Conservation (phyloP, 495 filamentous ascomycete species). For the Penicillium diatomitis region DNA sequence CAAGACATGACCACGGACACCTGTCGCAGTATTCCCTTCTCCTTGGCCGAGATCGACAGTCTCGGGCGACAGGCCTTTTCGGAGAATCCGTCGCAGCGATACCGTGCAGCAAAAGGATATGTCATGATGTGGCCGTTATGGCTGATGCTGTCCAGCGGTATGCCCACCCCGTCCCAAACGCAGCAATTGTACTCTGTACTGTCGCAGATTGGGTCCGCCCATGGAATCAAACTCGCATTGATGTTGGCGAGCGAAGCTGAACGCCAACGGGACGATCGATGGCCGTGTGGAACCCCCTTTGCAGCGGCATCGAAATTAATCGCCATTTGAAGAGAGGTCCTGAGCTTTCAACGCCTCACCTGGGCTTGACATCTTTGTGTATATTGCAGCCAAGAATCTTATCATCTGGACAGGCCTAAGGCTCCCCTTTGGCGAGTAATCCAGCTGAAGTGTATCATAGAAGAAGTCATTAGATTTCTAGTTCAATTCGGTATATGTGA, state of each 20-base stretch:
- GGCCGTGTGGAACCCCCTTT: neutral
- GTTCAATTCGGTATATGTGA: too few species aligned
- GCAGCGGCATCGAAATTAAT: neutral
- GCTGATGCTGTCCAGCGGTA: conserved; percentile 29
- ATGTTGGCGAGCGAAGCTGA: conserved; percentile 24
- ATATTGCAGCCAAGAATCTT: too few species aligned
- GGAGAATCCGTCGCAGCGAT: conserved; percentile 4
- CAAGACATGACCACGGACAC: conserved; percentile 32
- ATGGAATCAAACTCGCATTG: conserved; percentile 33
- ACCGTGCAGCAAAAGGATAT: conserved; percentile 28
- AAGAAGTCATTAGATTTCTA: too few species aligned
- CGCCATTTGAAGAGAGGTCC: too few species aligned
- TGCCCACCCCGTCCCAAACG: conserved; percentile 25
- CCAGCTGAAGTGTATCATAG: too few species aligned
- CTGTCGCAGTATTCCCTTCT: conserved; percentile 35
- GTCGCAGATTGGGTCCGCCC: conserved; percentile 19
- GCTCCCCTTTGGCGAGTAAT: too few species aligned
- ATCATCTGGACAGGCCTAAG: too few species aligned
- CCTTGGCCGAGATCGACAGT: conserved; percentile 28
- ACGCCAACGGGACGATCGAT: neutral
- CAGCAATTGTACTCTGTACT: conserved; percentile 23
- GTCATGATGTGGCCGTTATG: conserved; percentile 37
- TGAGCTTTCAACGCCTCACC: too few species aligned
- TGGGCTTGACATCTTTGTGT: too few species aligned
- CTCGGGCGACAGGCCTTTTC: conserved; percentile 20